These are phyloP conservation scores for Barbarea vulgaris DNA, from an alignment of 345 rosid genomes.

Conservation along the genomic window DNA sequence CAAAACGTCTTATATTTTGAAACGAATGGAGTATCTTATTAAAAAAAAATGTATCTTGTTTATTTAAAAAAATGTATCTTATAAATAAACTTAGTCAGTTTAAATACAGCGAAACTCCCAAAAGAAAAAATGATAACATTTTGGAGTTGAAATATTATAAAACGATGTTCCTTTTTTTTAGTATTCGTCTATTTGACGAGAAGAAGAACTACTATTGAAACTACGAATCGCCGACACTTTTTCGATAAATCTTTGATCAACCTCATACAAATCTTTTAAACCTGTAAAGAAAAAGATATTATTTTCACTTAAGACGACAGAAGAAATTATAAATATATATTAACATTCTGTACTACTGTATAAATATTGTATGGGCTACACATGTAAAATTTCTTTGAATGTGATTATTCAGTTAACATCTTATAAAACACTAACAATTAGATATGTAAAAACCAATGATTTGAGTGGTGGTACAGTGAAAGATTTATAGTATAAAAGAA, in stretches of 20 bases:
- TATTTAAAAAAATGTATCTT: background rate
- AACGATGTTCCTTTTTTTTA: background rate
- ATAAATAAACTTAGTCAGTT: background rate
- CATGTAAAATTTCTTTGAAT: background rate
- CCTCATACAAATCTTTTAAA: no score
- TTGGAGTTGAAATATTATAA: background rate
- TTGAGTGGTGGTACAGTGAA: background rate
- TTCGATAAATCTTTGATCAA: background rate
- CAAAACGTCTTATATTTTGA: no score
- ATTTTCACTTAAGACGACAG: background rate
- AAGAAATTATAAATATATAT: background rate
- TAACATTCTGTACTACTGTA: background rate
- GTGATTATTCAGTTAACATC: background rate
- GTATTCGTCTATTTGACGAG: background rate
- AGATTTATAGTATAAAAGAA: background rate
- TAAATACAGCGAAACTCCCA: background rate
- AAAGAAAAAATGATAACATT: background rate
- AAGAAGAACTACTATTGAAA: background rate
- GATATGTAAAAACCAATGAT: background rate
- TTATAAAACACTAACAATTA: background rate
- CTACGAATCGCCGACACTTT: background rate
- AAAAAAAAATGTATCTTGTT: no score
- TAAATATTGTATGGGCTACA: background rate
- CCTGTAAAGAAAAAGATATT: no score
- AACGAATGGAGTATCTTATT: no score